These are phyloP conservation scores for Juglanconis oblonga DNA, from an alignment of 2,329 filamentous ascomycete genomes.

Conservation along the genomic window DNA sequence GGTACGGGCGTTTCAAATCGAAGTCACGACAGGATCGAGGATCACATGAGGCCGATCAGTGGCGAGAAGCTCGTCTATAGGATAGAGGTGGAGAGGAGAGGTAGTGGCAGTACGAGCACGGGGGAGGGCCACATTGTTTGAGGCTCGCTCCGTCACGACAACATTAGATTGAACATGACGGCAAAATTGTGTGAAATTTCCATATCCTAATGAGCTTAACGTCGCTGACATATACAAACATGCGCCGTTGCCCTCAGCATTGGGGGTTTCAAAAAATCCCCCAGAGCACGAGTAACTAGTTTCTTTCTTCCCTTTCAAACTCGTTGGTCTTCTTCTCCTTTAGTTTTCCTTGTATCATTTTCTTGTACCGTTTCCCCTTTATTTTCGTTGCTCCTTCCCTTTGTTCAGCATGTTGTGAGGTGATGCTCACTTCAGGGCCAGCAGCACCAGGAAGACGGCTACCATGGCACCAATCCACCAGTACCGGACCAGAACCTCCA, in stretches of 20 bases:
- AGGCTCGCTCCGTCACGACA: not conserved
- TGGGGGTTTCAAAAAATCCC: too few relatives aligned
- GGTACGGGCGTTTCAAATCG: constrained; percentile 26
- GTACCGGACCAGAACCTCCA: not conserved
- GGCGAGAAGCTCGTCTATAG: constrained; percentile 38
- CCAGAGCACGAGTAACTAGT: too few relatives aligned
- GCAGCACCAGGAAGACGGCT: not conserved
- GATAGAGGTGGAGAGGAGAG: constrained; percentile 8
- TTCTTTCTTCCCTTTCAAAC: not conserved
- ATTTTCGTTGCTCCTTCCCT: too few relatives aligned
- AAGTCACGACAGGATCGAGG: constrained; percentile 21
- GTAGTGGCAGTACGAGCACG: constrained; percentile 9
- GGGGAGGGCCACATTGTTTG: constrained; percentile 11
- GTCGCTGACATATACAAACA: too few relatives aligned
- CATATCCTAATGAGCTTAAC: not conserved
- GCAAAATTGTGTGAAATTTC: too few relatives aligned
- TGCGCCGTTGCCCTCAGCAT: too few relatives aligned
- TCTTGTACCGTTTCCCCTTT: not conserved
- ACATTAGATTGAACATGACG: too few relatives aligned
- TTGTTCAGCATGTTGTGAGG: not conserved
- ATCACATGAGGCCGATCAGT: constrained; percentile 36
- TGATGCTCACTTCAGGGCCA: not conserved
- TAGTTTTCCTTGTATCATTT: too few relatives aligned
- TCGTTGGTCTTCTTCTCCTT: not conserved
- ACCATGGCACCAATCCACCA: not conserved